Evolutionary conservation across 2,329 filamentous ascomycete species (phyloP).

Genomic region (Stemphylium vesicarium): DNA sequence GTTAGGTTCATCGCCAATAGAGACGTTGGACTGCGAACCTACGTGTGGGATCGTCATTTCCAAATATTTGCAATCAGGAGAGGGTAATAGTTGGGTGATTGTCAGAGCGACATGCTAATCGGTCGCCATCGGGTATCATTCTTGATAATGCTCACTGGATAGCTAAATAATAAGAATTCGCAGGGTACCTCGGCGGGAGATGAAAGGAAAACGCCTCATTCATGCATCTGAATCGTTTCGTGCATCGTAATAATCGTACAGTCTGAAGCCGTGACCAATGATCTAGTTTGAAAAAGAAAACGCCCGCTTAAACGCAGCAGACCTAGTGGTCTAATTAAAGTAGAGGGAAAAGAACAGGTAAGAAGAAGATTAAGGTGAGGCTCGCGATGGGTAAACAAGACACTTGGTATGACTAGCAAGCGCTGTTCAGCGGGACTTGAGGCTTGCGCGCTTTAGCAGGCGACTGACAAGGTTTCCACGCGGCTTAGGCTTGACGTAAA

Average conservation of each 20-base stretch:
- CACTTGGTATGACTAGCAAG: not conserved
- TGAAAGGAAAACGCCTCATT: constrained; percentile 30
- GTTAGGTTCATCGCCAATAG: not conserved
- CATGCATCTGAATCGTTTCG: constrained; percentile 24
- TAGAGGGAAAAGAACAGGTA: not conserved
- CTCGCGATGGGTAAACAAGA: not conserved
- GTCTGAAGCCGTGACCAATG: not conserved
- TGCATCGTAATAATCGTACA: constrained; percentile 15
- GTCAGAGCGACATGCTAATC: constrained; percentile 1
- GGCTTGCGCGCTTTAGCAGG: constrained; percentile 47
- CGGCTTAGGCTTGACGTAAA: constrained; percentile 50
- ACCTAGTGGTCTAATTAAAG: constrained; percentile 7
- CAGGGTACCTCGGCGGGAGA: constrained; percentile 8
- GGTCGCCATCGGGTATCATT: constrained; percentile 16
- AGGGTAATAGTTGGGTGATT: not conserved
- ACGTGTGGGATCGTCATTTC: not conserved
- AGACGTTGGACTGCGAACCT: not conserved
- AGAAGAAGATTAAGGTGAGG: not conserved
- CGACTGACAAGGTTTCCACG: constrained; percentile 45
- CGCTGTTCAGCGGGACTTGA: constrained; percentile 30
- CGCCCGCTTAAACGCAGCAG: constrained; percentile 14
- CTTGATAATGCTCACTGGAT: constrained; percentile 16
- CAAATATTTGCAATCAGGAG: not conserved
- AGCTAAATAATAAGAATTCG: constrained; percentile 1
- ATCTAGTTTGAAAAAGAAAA: constrained; percentile 1